Conservation (phyloP, 352 stramenopile genomes). For the Blastocystis hominis region DNA sequence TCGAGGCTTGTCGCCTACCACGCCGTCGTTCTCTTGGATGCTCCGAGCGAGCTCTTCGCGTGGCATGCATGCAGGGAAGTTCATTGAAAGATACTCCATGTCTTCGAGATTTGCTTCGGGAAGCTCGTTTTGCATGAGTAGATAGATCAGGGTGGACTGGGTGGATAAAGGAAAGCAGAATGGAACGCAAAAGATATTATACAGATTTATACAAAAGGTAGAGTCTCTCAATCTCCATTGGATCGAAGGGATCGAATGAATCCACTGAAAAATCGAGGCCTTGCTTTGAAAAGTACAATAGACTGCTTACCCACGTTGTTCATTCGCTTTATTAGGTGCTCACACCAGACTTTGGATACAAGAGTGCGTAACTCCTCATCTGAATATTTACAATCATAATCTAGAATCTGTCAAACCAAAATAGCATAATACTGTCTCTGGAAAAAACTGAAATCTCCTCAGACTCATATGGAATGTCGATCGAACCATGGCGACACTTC, state of each 20-base stretch:
- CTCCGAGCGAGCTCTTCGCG: neutral
- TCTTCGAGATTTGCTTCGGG: neutral
- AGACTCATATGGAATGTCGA: neutral
- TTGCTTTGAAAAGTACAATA: neutral
- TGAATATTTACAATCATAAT: neutral
- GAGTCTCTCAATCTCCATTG: neutral
- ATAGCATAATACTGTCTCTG: neutral
- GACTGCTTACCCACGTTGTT: neutral
- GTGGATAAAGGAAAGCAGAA: neutral
- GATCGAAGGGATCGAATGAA: neutral
- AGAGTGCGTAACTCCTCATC: neutral
- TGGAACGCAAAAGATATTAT: neutral
- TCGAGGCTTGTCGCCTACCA: neutral
- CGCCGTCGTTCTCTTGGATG: neutral
- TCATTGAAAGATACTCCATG: neutral
- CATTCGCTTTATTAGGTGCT: conserved; percentile 14
- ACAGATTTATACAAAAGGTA: neutral
- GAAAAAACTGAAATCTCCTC: neutral
- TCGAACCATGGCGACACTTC: too few species aligned
- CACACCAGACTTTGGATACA: neutral
- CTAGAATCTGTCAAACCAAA: neutral
- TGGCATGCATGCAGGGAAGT: conserved; percentile 30
- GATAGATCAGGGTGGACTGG: conserved; percentile 45
- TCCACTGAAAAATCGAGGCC: neutral
- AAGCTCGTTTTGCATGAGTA: conserved; percentile 1